A percentile compares a stretch with the other conserved stretches of the same genome.
These are phyloP conservation scores for Tolypocladium amazonense DNA, from an alignment of 2,329 filamentous ascomycete genomes.

Conservation along the genomic window DNA sequence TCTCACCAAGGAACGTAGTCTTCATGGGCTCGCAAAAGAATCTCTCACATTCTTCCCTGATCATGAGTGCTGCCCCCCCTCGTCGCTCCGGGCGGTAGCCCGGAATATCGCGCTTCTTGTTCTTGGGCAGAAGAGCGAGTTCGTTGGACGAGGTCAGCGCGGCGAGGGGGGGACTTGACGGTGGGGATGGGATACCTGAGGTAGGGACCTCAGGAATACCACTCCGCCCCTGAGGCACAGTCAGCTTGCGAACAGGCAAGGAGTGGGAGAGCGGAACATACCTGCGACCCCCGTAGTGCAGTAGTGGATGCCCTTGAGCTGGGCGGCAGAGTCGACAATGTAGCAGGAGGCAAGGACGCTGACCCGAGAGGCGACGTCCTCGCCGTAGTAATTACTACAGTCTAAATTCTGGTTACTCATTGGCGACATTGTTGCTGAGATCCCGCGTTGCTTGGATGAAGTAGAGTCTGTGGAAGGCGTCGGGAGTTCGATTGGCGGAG, in stretches of 20 bases:
- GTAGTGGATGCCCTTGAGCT: constrained; percentile 81
- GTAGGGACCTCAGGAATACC: constrained; percentile 89
- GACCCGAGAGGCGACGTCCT: constrained; percentile 51
- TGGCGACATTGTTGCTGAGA: constrained; percentile 42
- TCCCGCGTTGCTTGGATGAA: constrained; percentile 11
- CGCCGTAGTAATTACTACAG: constrained; percentile 70
- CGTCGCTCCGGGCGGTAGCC: constrained; percentile 39
- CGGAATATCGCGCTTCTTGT: constrained; percentile 31
- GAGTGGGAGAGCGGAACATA: constrained; percentile 26
- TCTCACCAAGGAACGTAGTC: constrained; percentile 92
- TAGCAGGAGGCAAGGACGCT: constrained; percentile 90
- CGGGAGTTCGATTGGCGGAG: not conserved
- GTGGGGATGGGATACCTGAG: constrained; percentile 75
- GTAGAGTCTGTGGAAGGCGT: constrained; percentile 2
- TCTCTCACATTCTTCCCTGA: constrained; percentile 99
- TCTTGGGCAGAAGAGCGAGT: constrained; percentile 53
- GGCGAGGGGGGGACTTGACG: constrained; percentile 82
- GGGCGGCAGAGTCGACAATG: constrained; percentile 62
- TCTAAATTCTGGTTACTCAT: constrained; percentile 61
- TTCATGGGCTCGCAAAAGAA: constrained; percentile 97
- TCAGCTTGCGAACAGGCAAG: constrained; percentile 5
- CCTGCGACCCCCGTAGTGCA: constrained; percentile 84
- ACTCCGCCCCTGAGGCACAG: constrained; percentile 57
- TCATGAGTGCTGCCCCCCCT: constrained; percentile 92
- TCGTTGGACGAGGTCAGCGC: constrained; percentile 59